A percentile compares a stretch with the other conserved stretches of the same genome.
phyloP scores from a whole-genome alignment of 345 rosid genomes.

The Eucalyptus pauciflora region DNA sequence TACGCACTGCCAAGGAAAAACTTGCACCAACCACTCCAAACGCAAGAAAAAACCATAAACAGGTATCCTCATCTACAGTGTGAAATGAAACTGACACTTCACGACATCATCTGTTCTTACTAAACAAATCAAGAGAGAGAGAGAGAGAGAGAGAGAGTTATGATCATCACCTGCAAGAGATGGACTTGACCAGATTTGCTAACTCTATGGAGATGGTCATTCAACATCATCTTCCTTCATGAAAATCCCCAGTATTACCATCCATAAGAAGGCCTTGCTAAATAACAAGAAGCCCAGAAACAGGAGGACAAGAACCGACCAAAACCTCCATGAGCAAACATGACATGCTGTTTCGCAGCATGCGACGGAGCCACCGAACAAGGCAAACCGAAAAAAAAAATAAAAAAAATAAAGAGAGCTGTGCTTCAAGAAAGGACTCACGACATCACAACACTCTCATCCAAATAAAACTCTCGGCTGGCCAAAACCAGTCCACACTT shows the following conservation, averaged over 20 bases:
- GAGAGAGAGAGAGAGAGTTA: not conserved
- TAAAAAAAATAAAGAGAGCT: not conserved
- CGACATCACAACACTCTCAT: not conserved
- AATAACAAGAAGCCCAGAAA: not conserved
- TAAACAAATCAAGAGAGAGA: not conserved
- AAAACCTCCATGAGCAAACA: not conserved
- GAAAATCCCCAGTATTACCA: slow-evolving; percentile 15
- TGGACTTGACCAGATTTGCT: slow-evolving; percentile 12
- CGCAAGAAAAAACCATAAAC: not conserved
- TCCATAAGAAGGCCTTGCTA: slow-evolving; percentile 8
- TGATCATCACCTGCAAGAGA: slow-evolving; percentile 32
- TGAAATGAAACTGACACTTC: not conserved
- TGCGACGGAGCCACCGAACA: slow-evolving; percentile 20
- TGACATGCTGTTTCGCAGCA: not conserved
- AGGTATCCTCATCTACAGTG: not conserved
- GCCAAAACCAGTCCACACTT: slow-evolving; percentile 2
- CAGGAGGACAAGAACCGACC: not conserved
- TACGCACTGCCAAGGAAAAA: not conserved
- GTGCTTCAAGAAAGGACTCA: not conserved
- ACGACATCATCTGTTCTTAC: not conserved
- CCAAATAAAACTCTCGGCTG: not conserved
- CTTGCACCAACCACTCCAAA: not conserved
- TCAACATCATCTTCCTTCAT: slow-evolving; percentile 25
- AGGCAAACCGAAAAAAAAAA: not conserved
- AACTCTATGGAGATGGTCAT: slow-evolving; percentile 29